These are phyloP conservation scores for Rubroboletus pulcherrimus DNA, from an alignment of 768 basidiomycete species.

Conservation along the genomic window DNA sequence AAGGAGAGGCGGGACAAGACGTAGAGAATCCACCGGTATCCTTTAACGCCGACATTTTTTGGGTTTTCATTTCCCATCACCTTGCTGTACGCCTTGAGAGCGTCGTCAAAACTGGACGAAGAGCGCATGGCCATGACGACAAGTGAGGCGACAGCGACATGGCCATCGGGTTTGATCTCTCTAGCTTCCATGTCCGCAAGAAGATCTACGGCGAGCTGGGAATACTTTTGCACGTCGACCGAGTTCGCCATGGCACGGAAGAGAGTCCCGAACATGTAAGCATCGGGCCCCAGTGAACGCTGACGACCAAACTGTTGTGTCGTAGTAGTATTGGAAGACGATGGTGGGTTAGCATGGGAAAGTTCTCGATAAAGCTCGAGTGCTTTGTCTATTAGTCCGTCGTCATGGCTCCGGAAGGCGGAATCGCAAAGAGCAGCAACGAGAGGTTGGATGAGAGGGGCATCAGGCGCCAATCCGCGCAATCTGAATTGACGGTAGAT, in stretches of 20 bases:
- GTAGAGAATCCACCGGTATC: constrained; percentile 61
- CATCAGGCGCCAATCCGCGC: constrained; percentile 45
- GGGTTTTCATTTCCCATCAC: constrained; percentile 29
- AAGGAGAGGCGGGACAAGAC: constrained; percentile 60
- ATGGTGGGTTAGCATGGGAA: constrained; percentile 29
- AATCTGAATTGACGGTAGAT: constrained; percentile 47
- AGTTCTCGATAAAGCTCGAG: constrained; percentile 52
- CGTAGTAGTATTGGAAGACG: constrained; percentile 9
- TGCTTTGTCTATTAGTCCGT: constrained; percentile 49
- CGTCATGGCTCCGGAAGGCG: constrained; percentile 33
- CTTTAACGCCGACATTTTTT: constrained; percentile 47
- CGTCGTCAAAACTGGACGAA: constrained; percentile 51
- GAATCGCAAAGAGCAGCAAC: constrained; percentile 47
- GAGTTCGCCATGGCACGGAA: constrained; percentile 45
- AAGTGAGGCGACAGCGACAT: constrained; percentile 45
- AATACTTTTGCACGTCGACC: constrained; percentile 47
- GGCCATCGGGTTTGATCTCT: constrained; percentile 42
- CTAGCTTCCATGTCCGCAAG: constrained; percentile 64
- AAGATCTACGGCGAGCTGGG: constrained; percentile 45
- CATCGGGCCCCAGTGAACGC: constrained; percentile 44
- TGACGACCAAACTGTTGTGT: constrained; percentile 23
- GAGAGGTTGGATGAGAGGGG: constrained; percentile 51
- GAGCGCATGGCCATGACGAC: constrained; percentile 66
- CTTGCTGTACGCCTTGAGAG: constrained; percentile 57
- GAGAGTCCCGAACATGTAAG: constrained; percentile 52